Evolutionary conservation across 768 basidiomycete genomes (phyloP), one percentile per base, ranked within the genome.

Genomic region (Boletus sensibilis): DNA sequence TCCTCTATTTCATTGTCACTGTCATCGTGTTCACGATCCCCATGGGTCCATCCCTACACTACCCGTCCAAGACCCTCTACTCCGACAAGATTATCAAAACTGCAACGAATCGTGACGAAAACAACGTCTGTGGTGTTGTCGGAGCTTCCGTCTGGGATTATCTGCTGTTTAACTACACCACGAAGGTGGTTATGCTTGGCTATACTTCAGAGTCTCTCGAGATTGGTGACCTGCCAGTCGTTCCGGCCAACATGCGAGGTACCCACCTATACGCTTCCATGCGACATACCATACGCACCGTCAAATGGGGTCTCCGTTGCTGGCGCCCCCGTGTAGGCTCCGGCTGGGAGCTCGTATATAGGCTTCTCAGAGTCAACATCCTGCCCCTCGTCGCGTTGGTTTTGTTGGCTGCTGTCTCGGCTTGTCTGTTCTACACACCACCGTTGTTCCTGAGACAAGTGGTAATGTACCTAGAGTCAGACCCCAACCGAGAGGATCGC

Each of bases 111-210:
- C 70, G 70, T n/a, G 80, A 82, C n/a, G 72, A 79, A 38, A 80
- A 87, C 57, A 96, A 95, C 63, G 90, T 95, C 18, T 86, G 83
- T 47, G 88, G 88, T 41, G 33, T 55, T 35, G 55, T 64, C 79
- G 86, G 78, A 54, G 78, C 84, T 23, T 74, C 76, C 3, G 71
- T 80, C 21, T 72, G 66, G 62, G 52, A 50, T 39, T 59, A 76
- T 49, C 71, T 97, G 6, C 72, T 94, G n/a, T 97, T 97, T 72
- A 85, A 85, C 16, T 94, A 93, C 69, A 92, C 89, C 37, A 94
- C 92, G 1, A 86, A 88, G 57, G 90, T 97, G 14, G 84, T 95
- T 53, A 85, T 86, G 82, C 84, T 94, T 40, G 94, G 92, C 3
- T 84, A 92, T 71, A 78, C 77, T 2, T 78, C 87, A 2, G 79